These are phyloP conservation scores for Paraconiothyrium brasiliense DNA, from an alignment of 2,329 filamentous ascomycete species.

Conservation along the genomic window DNA sequence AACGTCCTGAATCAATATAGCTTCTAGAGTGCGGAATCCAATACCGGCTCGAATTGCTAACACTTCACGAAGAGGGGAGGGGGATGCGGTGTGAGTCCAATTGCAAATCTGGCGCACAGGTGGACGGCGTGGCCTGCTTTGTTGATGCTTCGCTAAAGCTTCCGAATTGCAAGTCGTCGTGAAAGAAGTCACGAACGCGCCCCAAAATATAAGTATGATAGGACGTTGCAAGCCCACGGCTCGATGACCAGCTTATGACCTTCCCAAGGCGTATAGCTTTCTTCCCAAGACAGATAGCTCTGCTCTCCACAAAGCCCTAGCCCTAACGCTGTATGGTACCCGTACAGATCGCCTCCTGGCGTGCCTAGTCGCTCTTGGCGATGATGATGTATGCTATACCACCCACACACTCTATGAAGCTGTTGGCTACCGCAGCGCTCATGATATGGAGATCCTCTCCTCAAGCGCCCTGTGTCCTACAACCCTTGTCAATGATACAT, in stretches of 20 bases:
- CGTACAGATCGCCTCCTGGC: neutral
- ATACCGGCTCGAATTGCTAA: too few species aligned
- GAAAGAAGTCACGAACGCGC: too few species aligned
- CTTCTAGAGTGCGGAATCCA: neutral
- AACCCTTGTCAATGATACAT: neutral
- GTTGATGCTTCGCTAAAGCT: too few species aligned
- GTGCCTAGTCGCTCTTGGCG: neutral
- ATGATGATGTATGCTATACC: neutral
- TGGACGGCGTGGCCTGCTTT: too few species aligned
- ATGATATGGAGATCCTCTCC: neutral
- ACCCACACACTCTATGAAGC: neutral
- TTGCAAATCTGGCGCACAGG: too few species aligned
- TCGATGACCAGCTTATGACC: slow-evolving; percentile 6
- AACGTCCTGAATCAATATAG: neutral
- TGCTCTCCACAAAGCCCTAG: neutral
- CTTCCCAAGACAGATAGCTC: slow-evolving; percentile 3
- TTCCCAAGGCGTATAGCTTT: neutral
- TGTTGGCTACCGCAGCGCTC: neutral
- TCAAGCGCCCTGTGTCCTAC: too few species aligned
- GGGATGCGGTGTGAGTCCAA: too few species aligned
- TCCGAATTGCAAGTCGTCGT: neutral
- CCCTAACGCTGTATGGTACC: slow-evolving; percentile 3
- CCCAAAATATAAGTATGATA: neutral
- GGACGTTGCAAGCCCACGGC: neutral
- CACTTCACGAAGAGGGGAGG: too few species aligned